Evolutionary conservation across 2,329 filamentous ascomycete genomes (phyloP).

Genomic region (Trichoderma gracile): DNA sequence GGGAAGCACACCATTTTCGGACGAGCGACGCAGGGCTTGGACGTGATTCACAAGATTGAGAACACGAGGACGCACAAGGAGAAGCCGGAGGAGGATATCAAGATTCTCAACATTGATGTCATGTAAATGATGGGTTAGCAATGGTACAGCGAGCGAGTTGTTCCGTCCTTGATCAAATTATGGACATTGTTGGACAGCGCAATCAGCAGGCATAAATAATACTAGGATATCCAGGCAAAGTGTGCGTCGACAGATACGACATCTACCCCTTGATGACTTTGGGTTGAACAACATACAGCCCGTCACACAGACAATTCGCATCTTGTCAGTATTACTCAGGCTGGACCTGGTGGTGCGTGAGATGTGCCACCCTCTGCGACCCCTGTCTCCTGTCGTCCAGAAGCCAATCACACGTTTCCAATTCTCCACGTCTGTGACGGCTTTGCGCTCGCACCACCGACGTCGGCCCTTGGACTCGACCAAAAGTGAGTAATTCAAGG

Average conservation of each 20-base stretch:
- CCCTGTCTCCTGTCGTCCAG: not conserved
- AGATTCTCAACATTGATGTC: conserved; percentile 85
- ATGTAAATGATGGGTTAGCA: conserved; percentile 38
- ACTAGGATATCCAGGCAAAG: too few species aligned
- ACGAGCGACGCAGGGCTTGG: conserved; percentile 82
- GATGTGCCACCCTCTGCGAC: not conserved
- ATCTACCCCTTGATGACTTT: too few species aligned
- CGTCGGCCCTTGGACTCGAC: conserved; percentile 1
- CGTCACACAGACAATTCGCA: too few species aligned
- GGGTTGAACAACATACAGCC: too few species aligned
- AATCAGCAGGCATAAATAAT: too few species aligned
- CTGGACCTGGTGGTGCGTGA: not conserved
- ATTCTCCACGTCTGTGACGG: not conserved
- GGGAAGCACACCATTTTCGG: conserved; percentile 97
- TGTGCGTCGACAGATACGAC: too few species aligned
- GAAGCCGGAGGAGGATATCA: conserved; percentile 95
- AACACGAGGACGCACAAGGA: conserved; percentile 84
- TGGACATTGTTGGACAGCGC: not conserved
- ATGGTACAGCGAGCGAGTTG: conserved; percentile 1
- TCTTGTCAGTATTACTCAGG: not conserved
- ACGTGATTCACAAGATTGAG: conserved; percentile 95
- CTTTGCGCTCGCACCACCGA: conserved; percentile 1
- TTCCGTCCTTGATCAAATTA: not conserved
- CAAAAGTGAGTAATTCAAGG: conserved; percentile 6
- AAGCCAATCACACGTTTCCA: not conserved